Percentiles rank a stretch among this genome's conserved stretches.
Evolutionary conservation across 176 grass and related monocot species (phyloP).

Genomic region (Stipa capillata): DNA sequence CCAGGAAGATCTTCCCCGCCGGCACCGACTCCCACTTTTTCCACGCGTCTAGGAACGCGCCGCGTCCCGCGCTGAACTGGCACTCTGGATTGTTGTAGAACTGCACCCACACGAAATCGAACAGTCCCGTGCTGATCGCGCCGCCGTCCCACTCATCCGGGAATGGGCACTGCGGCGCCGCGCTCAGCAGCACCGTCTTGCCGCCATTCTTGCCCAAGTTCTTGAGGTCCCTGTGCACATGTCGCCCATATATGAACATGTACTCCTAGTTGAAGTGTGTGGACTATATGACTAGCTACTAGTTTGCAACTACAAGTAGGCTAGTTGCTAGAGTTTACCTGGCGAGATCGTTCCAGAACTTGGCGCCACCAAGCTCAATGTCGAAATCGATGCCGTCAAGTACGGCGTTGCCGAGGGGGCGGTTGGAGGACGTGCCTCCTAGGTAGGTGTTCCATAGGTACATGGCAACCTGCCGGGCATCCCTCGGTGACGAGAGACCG

Average conservation of each 20-base stretch:
- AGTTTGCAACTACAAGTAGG: background rate
- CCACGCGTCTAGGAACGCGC: conserved; percentile 47
- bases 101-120: conserved; percentile 73
- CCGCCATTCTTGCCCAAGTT: conserved; percentile 26
- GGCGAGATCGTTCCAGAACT: conserved; percentile 51
- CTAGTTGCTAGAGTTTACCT: background rate
- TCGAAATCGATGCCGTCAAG: conserved; percentile 80
- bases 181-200: conserved; percentile 46
- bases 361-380: conserved; percentile 50
- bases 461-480: conserved; percentile 37
- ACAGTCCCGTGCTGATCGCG: conserved; percentile 45
- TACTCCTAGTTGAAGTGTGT: background rate
- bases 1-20: conserved; percentile 48
- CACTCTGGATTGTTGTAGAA: conserved; percentile 71
- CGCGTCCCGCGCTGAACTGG: conserved; percentile 23
- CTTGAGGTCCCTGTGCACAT: conserved; percentile 28
- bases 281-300: background rate
- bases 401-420: conserved; percentile 49
- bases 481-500: conserved; percentile 21
- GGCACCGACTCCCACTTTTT: conserved; percentile 58
- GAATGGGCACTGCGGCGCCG: conserved; percentile 78
- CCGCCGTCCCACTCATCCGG: conserved; percentile 38
- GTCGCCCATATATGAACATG: background rate
- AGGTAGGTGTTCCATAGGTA: conserved; percentile 80
- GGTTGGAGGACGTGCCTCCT: conserved; percentile 33